Base-by-base conservation (phyloP, 164 flowering plant genomes). In the Macadamia tetraphylla region DNA sequence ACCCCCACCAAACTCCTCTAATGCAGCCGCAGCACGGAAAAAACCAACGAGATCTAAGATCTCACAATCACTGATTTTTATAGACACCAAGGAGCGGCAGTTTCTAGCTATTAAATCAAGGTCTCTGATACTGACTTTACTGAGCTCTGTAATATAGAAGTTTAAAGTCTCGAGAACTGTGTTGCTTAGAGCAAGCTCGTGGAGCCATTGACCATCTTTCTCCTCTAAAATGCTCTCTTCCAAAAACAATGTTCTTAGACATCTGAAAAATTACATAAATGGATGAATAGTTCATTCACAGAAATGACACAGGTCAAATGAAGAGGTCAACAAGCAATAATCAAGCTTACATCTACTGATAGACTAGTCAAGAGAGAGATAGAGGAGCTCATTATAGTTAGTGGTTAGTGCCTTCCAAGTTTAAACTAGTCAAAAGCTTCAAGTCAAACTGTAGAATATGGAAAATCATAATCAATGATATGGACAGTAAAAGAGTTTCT, bases 1-100 rank as follows among this genome's bases (percentile, higher is more conserved):
- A 69, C 97, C 99, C 30, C 99, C 99, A 74, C 85, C 84, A 80
- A 94, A 92, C 81, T 94, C 99, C 77, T 82, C 86, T 64, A 89
- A 70, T 56, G 70, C 66, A 73, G 72, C 18, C 53, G 94, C 87
- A 66, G 79, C 60, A 6, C 69, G 78, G 62, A 89, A 84, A 75
- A 89, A 82, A 10, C 72, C 81, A 61, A 67, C 70, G 40, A 89
- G 86, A 31, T 82, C 69, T 56, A 78, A 68, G 51, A 86, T 70
- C 71, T 89, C 92, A 65, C 75, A 83, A 18, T 92, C 89, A 67
- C 84, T 77, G n/a, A 80, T 75, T 71, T 89, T 89, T 63, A 89
- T 43, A n/a, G 88, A 86, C 35, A 67, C 59, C 57, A 89, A 73
- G 58, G 84, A 77, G 48, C 69, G 85, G 58, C 94, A 86, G 58